phyloP scores from a whole-genome alignment of 1,139 yeast species.

The Suhomyces maxii region DNA sequence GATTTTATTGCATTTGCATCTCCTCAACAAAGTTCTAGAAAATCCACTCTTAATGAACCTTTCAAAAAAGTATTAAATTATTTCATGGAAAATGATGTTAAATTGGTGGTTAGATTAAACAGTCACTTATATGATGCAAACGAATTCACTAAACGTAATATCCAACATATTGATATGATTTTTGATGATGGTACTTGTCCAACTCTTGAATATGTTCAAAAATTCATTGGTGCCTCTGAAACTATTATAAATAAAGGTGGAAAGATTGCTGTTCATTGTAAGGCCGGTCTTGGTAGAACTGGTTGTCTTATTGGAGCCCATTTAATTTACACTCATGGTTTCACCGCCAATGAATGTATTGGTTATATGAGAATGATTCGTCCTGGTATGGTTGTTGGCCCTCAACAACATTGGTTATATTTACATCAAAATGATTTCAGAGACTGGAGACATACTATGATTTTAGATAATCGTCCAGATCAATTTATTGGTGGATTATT shows the following conservation, averaged over 20 bases:
- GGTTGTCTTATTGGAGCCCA: slow-evolving; percentile 98
- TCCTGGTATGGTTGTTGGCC: slow-evolving; percentile 99
- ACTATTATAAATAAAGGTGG: slow-evolving; percentile 83
- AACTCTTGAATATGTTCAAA: slow-evolving; percentile 85
- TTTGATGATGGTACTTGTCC: slow-evolving; percentile 99
- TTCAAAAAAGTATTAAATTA: slow-evolving; percentile 78
- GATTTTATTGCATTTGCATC: slow-evolving; percentile 98
- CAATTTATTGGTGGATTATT: slow-evolving; percentile 74
- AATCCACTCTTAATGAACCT: slow-evolving; percentile 61
- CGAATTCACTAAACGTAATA: slow-evolving; percentile 80
- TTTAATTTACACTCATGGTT: slow-evolving; percentile 91
- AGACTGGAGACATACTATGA: slow-evolving; percentile 95
- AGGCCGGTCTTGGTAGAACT: slow-evolving; percentile 96
- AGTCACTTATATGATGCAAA: slow-evolving; percentile 84
- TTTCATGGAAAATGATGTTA: slow-evolving; percentile 71
- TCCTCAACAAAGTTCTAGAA: slow-evolving; percentile 69
- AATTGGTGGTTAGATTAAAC: slow-evolving; percentile 86
- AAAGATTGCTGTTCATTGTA: slow-evolving; percentile 95
- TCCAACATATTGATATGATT: slow-evolving; percentile 90
- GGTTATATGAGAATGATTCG: slow-evolving; percentile 94
- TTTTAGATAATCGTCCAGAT: slow-evolving; percentile 70
- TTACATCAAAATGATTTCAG: slow-evolving; percentile 93
- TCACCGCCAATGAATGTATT: slow-evolving; percentile 95
- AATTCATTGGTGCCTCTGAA: slow-evolving; percentile 93
- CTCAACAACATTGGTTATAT: slow-evolving; percentile 98